Conservation (phyloP, 495 filamentous ascomycete genomes). For the Amphirosellinia nigrospora region DNA sequence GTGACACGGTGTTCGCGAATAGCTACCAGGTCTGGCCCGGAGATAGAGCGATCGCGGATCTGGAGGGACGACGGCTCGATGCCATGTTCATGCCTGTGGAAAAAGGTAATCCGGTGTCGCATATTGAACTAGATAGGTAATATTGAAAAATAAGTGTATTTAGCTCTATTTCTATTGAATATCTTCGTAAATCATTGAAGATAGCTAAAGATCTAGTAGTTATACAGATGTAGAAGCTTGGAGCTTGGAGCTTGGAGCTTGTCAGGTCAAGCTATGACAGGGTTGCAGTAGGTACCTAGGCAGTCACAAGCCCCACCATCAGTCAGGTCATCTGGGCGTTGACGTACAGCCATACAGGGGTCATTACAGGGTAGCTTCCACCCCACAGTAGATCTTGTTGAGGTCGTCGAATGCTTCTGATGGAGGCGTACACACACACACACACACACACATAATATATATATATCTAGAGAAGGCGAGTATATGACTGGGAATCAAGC, state of each 20-base stretch:
- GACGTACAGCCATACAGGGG: slow-evolving; percentile 10
- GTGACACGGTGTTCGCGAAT: slow-evolving; percentile 84
- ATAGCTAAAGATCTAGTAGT: background rate
- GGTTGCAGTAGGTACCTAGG: background rate
- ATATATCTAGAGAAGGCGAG: slow-evolving; percentile 5
- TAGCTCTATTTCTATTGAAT: too few species aligned
- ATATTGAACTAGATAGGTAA: slow-evolving; percentile 54
- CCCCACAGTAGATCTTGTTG: background rate
- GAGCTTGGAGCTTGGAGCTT: background rate
- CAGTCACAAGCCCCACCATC: slow-evolving; percentile 5
- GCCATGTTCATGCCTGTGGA: slow-evolving; percentile 66
- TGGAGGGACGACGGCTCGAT: slow-evolving; percentile 66
- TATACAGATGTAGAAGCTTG: background rate
- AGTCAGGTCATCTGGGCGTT: background rate
- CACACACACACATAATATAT: too few species aligned
- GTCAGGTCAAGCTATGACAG: background rate
- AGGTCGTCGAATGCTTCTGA: background rate
- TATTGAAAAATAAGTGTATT: background rate
- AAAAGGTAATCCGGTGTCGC: slow-evolving; percentile 84
- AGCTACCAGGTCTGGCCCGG: slow-evolving; percentile 63
- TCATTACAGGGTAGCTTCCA: background rate
- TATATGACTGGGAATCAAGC: slow-evolving; percentile 16
- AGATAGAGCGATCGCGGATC: slow-evolving; percentile 56
- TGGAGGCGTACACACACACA: too few species aligned
- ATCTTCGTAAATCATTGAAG: background rate